Percentiles rank a stretch among this genome's conserved stretches.
phyloP scores from a whole-genome alignment of 2,329 filamentous ascomycete species.

The Mycosphaerella sp. region DNA sequence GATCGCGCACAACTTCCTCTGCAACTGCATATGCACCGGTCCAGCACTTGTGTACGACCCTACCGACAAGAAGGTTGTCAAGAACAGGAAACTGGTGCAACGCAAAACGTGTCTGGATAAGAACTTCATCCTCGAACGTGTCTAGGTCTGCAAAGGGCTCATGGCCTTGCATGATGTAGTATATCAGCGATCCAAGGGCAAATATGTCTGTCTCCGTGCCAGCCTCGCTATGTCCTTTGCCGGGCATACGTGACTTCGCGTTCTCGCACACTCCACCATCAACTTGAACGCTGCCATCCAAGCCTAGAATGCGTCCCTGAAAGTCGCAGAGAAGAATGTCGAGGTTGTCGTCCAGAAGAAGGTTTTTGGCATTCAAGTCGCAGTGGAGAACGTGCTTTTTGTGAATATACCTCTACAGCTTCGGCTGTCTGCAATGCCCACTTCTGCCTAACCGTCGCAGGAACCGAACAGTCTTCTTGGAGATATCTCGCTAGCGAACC shows the following conservation, averaged over 20 bases:
- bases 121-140: background rate
- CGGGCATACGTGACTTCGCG: background rate
- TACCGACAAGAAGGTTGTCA: background rate
- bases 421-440: background rate
- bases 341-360: background rate
- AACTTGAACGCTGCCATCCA: background rate
- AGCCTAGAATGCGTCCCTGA: background rate
- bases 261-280: background rate
- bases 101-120: background rate
- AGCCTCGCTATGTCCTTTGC: background rate
- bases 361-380: slow-evolving; percentile 1
- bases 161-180: slow-evolving; percentile 2
- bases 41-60: background rate
- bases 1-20: background rate
- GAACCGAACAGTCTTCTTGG: background rate
- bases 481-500: background rate
- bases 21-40: background rate
- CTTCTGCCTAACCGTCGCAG: background rate
- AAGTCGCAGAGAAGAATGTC: slow-evolving; percentile 1
- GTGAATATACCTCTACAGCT: background rate
- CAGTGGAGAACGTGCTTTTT: background rate
- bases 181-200: slow-evolving; percentile 1
- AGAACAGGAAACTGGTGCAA: background rate
- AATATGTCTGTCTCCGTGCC: background rate
- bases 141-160: slow-evolving; percentile 1